Conservation (phyloP, 495 filamentous ascomycete species). For the Melanomma pulvis-pyrius region DNA sequence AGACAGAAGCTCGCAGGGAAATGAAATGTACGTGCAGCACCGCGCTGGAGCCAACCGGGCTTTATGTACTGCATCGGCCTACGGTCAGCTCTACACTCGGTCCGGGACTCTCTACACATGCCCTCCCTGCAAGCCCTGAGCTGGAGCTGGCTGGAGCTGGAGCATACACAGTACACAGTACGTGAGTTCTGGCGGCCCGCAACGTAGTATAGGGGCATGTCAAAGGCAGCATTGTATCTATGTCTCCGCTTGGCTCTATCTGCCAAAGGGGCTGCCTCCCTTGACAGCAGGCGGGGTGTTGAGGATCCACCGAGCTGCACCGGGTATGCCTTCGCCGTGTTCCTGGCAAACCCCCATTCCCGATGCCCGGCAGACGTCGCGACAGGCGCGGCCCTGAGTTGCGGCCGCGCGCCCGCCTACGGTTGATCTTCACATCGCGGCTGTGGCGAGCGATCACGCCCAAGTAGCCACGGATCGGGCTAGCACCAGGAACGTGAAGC, state of each 20-base stretch:
- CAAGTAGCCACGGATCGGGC: not conserved
- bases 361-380: not conserved
- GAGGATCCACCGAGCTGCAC: too few relatives aligned
- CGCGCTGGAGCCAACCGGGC: not conserved
- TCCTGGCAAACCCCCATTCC: not conserved
- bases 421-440: not conserved
- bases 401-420: not conserved
- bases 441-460: not conserved
- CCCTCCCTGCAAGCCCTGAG: too few relatives aligned
- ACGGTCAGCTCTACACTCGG: constrained; percentile 5
- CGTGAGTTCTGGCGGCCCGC: too few relatives aligned
- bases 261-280: too few relatives aligned
- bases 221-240: too few relatives aligned
- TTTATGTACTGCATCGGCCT: not conserved
- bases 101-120: not conserved
- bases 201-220: too few relatives aligned
- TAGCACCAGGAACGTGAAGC: not conserved
- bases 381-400: not conserved
- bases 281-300: too few relatives aligned
- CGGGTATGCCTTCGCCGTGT: too few relatives aligned
- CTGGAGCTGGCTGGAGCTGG: too few relatives aligned
- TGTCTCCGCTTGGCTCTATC: too few relatives aligned
- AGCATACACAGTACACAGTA: too few relatives aligned
- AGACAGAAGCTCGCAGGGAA: too few relatives aligned
- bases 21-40: not conserved